Evolutionary conservation across 2,329 filamentous ascomycete species (phyloP).

Genomic region (Akanthomyces lecanii): DNA sequence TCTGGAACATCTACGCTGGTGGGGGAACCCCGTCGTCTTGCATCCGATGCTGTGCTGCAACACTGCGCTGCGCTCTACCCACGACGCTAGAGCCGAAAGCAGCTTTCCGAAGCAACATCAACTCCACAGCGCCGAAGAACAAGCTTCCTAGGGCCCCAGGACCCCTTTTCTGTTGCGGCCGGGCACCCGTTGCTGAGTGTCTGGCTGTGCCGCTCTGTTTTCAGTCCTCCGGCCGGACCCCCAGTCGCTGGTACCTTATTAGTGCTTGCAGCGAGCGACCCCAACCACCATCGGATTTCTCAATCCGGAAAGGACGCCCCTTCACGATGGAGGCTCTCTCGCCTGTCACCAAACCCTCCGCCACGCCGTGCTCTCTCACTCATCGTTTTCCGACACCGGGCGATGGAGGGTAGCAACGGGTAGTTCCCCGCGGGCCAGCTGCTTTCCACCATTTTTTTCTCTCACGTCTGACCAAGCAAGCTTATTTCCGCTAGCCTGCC

Average conservation of each 20-base stretch:
- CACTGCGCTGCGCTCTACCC: not conserved
- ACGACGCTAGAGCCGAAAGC: constrained; percentile 11
- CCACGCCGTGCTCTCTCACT: not conserved
- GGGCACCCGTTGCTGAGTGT: not conserved
- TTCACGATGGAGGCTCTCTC: constrained; percentile 19
- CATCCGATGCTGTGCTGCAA: not conserved
- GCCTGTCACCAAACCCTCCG: constrained; percentile 2
- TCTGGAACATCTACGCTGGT: constrained; percentile 8
- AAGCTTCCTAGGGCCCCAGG: constrained; percentile 7
- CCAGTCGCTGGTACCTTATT: not conserved
- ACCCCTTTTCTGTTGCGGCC: constrained; percentile 1
- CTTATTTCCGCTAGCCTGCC: not conserved
- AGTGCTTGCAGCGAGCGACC: constrained; percentile 2
- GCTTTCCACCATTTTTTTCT: not conserved
- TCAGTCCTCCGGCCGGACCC: not conserved
- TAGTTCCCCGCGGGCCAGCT: not conserved
- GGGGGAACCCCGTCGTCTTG: constrained; percentile 6
- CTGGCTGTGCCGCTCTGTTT: not conserved
- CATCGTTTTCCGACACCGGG: not conserved
- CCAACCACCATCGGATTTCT: constrained; percentile 19
- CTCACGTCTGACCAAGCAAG: not conserved
- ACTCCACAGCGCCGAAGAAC: constrained; percentile 6
- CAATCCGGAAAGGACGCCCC: constrained; percentile 18
- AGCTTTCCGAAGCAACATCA: constrained; percentile 13
- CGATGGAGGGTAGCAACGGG: not conserved